phyloP scores from a whole-genome alignment of 345 rosid genomes.

The Corchorus capsularis region DNA sequence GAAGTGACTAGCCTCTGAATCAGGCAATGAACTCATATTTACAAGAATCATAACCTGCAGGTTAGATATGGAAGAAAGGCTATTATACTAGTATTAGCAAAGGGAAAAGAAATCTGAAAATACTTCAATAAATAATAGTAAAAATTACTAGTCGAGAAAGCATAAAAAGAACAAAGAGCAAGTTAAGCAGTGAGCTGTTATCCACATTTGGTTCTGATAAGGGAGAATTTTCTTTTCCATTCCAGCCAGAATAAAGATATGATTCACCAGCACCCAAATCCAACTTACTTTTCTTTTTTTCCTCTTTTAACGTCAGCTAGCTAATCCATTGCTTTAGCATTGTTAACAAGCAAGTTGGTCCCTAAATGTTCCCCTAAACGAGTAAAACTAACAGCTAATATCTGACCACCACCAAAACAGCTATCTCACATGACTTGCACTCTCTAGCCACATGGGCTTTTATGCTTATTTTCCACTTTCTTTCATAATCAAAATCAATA shows the following conservation, averaged over 20 bases:
- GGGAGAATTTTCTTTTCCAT: not conserved
- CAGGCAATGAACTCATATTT: slow-evolving; percentile 37
- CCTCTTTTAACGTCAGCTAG: not conserved
- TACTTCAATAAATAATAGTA: not conserved
- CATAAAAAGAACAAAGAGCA: not conserved
- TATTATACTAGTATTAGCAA: not conserved
- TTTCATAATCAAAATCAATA: not conserved
- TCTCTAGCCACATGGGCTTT: slow-evolving; percentile 26
- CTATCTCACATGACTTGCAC: slow-evolving; percentile 11
- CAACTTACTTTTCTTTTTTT: no score
- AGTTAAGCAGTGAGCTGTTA: not conserved
- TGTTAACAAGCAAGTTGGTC: not conserved
- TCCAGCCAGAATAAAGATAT: not conserved
- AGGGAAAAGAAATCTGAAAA: not conserved
- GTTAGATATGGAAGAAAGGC: not conserved
- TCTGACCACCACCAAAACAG: not conserved
- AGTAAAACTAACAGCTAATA: not conserved
- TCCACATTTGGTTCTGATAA: not conserved
- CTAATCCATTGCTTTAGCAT: not conserved
- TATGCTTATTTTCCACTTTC: not conserved
- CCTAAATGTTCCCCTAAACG: not conserved
- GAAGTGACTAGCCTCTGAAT: slow-evolving; percentile 13
- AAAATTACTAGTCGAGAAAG: not conserved
- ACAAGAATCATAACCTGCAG: slow-evolving; percentile 52
- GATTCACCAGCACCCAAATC: slow-evolving; percentile 1